phyloP scores from a whole-genome alignment of 345 rosid genomes.

The Gossypium stocksii region DNA sequence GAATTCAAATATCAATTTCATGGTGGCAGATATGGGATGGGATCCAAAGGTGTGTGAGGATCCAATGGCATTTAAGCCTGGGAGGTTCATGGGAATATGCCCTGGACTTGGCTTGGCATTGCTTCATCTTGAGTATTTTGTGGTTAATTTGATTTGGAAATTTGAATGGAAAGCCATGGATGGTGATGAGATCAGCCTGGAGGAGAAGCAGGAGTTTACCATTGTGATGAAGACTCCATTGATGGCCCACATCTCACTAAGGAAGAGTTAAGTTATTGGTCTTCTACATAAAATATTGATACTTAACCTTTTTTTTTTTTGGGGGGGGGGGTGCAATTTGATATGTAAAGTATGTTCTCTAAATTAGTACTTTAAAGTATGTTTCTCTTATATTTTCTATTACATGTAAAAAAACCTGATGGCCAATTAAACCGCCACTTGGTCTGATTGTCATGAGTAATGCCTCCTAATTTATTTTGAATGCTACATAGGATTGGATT shows the following conservation, averaged over 20 bases:
- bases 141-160: constrained; percentile 31
- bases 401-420: too few relatives aligned
- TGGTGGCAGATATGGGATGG: constrained; percentile 19
- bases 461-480: too few relatives aligned
- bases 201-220: constrained; percentile 23
- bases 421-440: too few relatives aligned
- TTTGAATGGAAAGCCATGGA: constrained; percentile 31
- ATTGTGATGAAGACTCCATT: constrained; percentile 12
- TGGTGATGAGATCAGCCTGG: constrained; percentile 17
- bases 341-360: too few relatives aligned
- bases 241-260: neutral
- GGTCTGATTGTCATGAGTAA: too few relatives aligned
- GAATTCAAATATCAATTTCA: constrained; percentile 11
- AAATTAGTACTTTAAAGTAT: too few relatives aligned
- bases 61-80: too few relatives aligned
- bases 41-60: neutral
- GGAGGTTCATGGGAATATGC: constrained; percentile 12
- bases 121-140: constrained; percentile 36
- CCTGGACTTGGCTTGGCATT: constrained; percentile 21
- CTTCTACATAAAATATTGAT: too few relatives aligned
- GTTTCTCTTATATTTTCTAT: too few relatives aligned
- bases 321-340: too few relatives aligned
- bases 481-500: too few relatives aligned
- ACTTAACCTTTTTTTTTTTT: too few relatives aligned
- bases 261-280: neutral